Evolutionary conservation across 768 basidiomycete genomes (phyloP).

Genomic region (Boletus subparvulus): DNA sequence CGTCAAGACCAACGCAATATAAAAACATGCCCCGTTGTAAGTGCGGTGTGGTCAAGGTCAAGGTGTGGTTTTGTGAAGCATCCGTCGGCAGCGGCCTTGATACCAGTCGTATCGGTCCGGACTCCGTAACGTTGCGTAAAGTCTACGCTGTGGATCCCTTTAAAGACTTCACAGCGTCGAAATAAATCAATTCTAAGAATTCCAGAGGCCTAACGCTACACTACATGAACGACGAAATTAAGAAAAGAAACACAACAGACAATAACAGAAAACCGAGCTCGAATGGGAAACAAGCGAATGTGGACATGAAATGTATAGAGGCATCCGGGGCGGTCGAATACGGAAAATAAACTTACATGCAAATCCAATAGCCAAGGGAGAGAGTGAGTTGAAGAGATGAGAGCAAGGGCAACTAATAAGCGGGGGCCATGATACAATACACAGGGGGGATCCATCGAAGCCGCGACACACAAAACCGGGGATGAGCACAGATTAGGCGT

Average conservation of each 20-base stretch:
- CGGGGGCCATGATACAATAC: slow-evolving; percentile 13
- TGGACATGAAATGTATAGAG: neutral
- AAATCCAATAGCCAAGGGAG: neutral
- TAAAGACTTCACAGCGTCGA: neutral
- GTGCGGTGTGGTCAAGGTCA: no score
- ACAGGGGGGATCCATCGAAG: slow-evolving; percentile 2
- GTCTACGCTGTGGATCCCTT: no score
- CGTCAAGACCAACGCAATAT: neutral
- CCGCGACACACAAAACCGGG: neutral
- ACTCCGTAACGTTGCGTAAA: no score
- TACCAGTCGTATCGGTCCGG: no score
- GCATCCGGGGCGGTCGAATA: slow-evolving; percentile 4
- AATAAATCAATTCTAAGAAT: neutral
- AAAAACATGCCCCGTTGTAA: neutral
- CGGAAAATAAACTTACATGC: neutral
- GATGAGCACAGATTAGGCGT: slow-evolving; percentile 2
- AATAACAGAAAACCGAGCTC: neutral
- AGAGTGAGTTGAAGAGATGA: neutral
- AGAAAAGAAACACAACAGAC: neutral
- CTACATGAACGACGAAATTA: neutral
- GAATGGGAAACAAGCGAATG: neutral
- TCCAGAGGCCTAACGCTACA: neutral
- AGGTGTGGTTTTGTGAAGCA: neutral
- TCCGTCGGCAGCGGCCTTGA: neutral
- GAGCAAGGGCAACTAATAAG: neutral